Conservation (phyloP, 495 filamentous ascomycete genomes). For the Penicillium goetzii region DNA sequence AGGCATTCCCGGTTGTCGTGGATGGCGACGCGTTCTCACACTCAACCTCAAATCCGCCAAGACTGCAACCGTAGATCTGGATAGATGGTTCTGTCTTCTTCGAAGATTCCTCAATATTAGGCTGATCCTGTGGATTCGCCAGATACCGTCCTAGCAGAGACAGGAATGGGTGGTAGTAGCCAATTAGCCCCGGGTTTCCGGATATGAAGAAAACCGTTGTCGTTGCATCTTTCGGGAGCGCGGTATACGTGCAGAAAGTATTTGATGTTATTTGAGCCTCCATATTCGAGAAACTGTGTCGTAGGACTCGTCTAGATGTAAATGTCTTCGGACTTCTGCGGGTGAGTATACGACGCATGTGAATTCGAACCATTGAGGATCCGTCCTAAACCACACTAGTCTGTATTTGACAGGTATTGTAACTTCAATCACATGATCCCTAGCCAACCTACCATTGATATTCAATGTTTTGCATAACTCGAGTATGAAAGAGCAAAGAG, state of each 20-base stretch:
- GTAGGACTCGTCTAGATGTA: not conserved
- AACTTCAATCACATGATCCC: not conserved
- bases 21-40: slow-evolving; percentile 21
- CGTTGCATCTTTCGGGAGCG: slow-evolving; percentile 14
- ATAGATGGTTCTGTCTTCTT: slow-evolving; percentile 16
- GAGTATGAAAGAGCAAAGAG: too few relatives aligned
- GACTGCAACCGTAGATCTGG: slow-evolving; percentile 68
- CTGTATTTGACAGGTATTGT: not conserved
- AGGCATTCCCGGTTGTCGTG: not conserved
- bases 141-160: slow-evolving; percentile 47
- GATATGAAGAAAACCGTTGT: slow-evolving; percentile 69
- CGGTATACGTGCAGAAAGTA: slow-evolving; percentile 38
- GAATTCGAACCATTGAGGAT: not conserved
- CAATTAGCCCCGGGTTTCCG: slow-evolving; percentile 85
- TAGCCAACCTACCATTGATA: not conserved
- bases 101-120: not conserved
- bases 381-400: not conserved
- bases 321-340: not conserved
- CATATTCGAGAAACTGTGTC: slow-evolving; percentile 1
- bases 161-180: slow-evolving; percentile 78
- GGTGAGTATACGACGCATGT: not conserved
- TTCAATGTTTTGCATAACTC: too few relatives aligned
- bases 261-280: slow-evolving; percentile 36
- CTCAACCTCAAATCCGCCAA: slow-evolving; percentile 70
- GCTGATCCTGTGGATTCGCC: not conserved